Base-by-base conservation (phyloP, 2,329 filamentous ascomycete genomes). In the Fusarium albidum region DNA sequence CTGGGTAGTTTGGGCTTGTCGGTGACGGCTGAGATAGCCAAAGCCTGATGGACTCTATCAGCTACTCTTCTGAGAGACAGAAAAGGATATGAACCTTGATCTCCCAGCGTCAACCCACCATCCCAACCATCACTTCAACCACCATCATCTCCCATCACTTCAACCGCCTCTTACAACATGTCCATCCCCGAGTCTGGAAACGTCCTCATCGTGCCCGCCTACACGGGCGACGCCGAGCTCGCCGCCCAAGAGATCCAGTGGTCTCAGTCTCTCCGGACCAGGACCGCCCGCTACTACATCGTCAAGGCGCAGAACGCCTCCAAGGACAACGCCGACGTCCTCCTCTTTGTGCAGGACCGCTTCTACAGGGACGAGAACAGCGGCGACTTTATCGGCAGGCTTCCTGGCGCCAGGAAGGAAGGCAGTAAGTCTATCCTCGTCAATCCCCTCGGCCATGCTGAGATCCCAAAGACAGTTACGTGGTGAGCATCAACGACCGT, bases 281-380 rank as follows among this genome's bases (percentile, higher is more conserved):
- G 45, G 2, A 56, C 27, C 1, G 59, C 53, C 1, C 53, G 40
- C 3, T 63, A 64, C 48, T 64, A 63, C 34, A 3, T 61, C 10
- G 46, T 63, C 25, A 7, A 31, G 1, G 61, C 59, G 2, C 26
- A 29, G 17, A 64, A 63, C 9, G 50, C 55, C 18, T 59, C 59
- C 31, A 56, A 43, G 40, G 43, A 26, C 2, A 50, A 50, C 14
- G 33, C 5, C 1, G 43, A 59, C 10, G 57, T 61, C 10, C 29
- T 63, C 10, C 17, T 63, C 2, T 64, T 39, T 14, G 17, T 64
- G 1, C 59, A 64, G 4, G 57, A 63, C 9, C 34, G 40, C 4
- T 59, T 15, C 27, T 64, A 63, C 33, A 61, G 46, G 8, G 54
- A 63, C 0, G 7, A 32, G 1, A 18, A 17, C 13, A 57, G 26